Evolutionary conservation across 495 filamentous ascomycete species (phyloP), one percentile per base, ranked within the genome.

Genomic region (Alectoria sarmentosa): DNA sequence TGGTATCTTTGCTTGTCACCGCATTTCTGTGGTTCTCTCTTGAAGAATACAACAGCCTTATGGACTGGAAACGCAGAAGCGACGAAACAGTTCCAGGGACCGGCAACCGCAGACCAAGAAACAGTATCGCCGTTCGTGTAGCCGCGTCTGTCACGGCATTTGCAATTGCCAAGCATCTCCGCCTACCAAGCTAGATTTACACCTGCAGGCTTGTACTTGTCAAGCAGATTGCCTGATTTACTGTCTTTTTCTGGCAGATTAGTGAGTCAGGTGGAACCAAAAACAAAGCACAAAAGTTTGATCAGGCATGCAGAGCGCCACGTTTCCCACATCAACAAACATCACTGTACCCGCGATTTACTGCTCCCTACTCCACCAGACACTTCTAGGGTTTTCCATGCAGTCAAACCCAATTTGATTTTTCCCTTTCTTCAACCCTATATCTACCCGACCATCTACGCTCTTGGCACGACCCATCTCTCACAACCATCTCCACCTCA

Each of bases 1-100:
- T 67, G 21, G 21, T 63, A 8, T 19, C 63, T 30, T 42, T 65
- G 36, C 10, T 48, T 30, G 39, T 65, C 3, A 66, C 66, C 28
- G 58, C 8, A 0, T 23, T 37, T 0, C n/a, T 37, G 9, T 67
- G 65, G 64, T 32, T 55, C 34, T 57, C n/a, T 21, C 23, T 61
- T 15, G 44, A 62, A 58, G 13, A n/a, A 14, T 38, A 39, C 21
- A 56, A 54, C 28, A 48, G 15, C 58, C 41, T 54, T 11, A 1
- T 4, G 14, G 42, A 44, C 5, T 58, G 26, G 48, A 52, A 28
- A 30, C 26, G 26, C 1, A 14, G 11, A 30, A 8, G 1, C 9
- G 41, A 21, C 1, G 17, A 41, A 13, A 41, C 8, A 15, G 39
- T n/a, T n/a, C n/a, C n/a, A n/a, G n/a, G n/a, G n/a, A n/a, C n/a